Percentiles rank a stretch among this genome's conserved stretches.
phyloP scores from a whole-genome alignment of 768 basidiomycete species.

The Phanerochaete sordida region DNA sequence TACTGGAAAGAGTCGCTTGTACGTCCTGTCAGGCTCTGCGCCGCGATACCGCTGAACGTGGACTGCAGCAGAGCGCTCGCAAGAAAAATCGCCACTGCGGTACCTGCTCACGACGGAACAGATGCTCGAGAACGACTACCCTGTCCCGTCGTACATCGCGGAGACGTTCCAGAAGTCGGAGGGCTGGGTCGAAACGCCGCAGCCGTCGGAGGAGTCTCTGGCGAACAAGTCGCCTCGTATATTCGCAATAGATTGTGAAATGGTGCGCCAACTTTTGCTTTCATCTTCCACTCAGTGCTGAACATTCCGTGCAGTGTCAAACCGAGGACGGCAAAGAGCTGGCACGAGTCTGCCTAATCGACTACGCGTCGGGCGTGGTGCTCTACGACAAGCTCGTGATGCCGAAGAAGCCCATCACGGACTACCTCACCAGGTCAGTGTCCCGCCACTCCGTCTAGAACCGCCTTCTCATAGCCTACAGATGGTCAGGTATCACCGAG shows the following conservation, averaged over 20 bases:
- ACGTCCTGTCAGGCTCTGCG: conserved; percentile 6
- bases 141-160: conserved; percentile 80
- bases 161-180: conserved; percentile 58
- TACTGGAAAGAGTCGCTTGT: conserved; percentile 40
- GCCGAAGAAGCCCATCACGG: conserved; percentile 76
- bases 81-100: conserved; percentile 59
- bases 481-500: conserved; percentile 93
- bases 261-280: conserved; percentile 52
- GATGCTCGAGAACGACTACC: conserved; percentile 95
- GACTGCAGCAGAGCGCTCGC: conserved; percentile 53
- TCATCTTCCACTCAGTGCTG: not conserved
- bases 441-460: not conserved
- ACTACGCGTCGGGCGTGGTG: conserved; percentile 66
- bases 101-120: conserved; percentile 78
- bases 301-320: conserved; percentile 53
- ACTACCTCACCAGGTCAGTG: conserved; percentile 86
- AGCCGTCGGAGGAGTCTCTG: conserved; percentile 31
- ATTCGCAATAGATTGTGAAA: conserved; percentile 94
- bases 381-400: conserved; percentile 90
- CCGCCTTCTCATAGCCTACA: conserved; percentile 24
- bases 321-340: conserved; percentile 90
- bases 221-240: conserved; percentile 40
- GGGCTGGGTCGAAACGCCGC: conserved; percentile 85
- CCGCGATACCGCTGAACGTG: not conserved
- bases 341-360: conserved; percentile 80